Conservation (phyloP, 371 early-diverging fungal species). For the Rhizomucor pusillus region DNA sequence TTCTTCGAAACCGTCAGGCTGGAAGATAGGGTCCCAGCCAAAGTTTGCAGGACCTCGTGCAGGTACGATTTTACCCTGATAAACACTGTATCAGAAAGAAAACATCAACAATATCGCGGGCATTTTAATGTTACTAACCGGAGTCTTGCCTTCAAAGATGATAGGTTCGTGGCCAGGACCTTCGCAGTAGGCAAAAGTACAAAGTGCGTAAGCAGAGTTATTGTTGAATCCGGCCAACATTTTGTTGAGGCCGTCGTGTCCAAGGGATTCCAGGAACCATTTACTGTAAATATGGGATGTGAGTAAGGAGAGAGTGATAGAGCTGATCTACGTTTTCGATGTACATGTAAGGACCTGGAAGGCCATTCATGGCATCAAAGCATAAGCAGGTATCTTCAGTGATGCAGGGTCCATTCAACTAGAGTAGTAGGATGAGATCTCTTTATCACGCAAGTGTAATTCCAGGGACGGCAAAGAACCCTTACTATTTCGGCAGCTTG, state of each 20-base stretch:
- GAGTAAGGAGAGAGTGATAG: neutral
- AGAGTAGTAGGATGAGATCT: neutral
- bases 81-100: conserved; percentile 1
- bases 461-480: neutral
- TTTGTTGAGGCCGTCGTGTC: conserved; percentile 77
- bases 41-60: conserved; percentile 84
- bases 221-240: conserved; percentile 87
- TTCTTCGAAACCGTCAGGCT: conserved; percentile 78
- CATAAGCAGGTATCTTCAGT: conserved; percentile 94
- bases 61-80: conserved; percentile 85
- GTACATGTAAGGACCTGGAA: conserved; percentile 89
- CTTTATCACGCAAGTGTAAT: neutral
- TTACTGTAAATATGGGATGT: conserved; percentile 61
- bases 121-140: conserved; percentile 34
- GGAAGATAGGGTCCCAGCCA: conserved; percentile 97
- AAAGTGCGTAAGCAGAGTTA: conserved; percentile 83
- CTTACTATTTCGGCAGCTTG: conserved; percentile 66
- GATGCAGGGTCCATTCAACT: conserved; percentile 82
- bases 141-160: conserved; percentile 85
- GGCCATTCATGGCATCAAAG: conserved; percentile 89
- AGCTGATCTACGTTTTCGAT: neutral
- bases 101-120: no score
- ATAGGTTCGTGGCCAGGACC: conserved; percentile 87
- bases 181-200: conserved; percentile 85
- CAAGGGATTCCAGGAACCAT: conserved; percentile 88